Evolutionary conservation across 176 grass and related monocot species (phyloP).

Genomic region (Metroxylon sagu): DNA sequence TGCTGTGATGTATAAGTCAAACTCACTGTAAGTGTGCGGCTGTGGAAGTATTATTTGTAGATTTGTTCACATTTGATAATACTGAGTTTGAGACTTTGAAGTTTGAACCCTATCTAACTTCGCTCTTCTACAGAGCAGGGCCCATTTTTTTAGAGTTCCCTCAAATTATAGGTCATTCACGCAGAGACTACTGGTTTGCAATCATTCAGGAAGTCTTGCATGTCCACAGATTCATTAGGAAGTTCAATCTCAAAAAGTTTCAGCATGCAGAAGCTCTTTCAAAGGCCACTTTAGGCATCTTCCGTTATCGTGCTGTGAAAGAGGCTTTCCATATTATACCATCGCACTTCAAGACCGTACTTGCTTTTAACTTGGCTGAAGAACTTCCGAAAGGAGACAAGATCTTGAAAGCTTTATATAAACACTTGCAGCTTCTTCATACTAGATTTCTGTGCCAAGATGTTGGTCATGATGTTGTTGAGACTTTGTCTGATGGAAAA

Average conservation of each 20-base stretch:
- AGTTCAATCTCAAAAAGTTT: constrained; percentile 48
- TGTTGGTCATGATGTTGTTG: constrained; percentile 9
- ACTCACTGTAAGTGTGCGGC: constrained; percentile 52
- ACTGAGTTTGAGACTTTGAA: not conserved
- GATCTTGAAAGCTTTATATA: constrained; percentile 65
- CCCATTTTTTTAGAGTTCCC: constrained; percentile 85
- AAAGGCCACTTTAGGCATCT: constrained; percentile 48
- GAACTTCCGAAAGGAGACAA: constrained; percentile 94
- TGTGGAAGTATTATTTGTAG: not conserved
- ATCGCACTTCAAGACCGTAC: constrained; percentile 67
- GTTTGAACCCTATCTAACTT: not conserved
- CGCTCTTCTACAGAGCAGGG: constrained; percentile 45
- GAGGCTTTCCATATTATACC: constrained; percentile 62
- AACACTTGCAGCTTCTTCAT: constrained; percentile 37
- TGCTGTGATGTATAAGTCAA: constrained; percentile 90
- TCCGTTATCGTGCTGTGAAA: constrained; percentile 69
- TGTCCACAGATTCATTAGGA: constrained; percentile 74
- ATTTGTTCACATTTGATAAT: not conserved
- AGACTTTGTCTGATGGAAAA: constrained; percentile 27
- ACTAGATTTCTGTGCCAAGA: constrained; percentile 24
- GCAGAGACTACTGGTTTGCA: constrained; percentile 88
- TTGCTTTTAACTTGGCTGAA: constrained; percentile 84
- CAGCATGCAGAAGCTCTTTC: constrained; percentile 68
- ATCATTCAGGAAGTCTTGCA: constrained; percentile 81
- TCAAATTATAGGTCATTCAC: constrained; percentile 72